phyloP scores from a whole-genome alignment of 345 rosid species.

The Ceriops tagal region DNA sequence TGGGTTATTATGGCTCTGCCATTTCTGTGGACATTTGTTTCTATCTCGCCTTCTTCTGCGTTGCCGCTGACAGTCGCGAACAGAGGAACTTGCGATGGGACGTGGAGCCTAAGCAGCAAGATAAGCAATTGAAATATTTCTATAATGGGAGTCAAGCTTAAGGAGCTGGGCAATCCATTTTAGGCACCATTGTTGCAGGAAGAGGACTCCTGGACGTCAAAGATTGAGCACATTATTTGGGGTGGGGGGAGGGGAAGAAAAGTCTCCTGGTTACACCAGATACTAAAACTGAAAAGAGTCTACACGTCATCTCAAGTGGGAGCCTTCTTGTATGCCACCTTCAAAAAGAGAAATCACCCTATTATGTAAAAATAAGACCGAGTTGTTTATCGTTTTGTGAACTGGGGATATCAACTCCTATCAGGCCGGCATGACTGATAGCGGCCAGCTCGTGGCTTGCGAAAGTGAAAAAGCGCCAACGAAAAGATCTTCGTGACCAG shows the following conservation, averaged over 20 bases:
- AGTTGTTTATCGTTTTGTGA: no score
- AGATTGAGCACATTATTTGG: not conserved
- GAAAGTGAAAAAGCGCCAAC: no score
- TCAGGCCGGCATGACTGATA: no score
- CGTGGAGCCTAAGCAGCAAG: slow-evolving; percentile 43
- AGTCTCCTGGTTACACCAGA: not conserved
- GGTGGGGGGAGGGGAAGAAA: not conserved
- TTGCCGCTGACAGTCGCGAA: slow-evolving; percentile 65
- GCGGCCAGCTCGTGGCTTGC: no score
- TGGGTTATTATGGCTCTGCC: not conserved
- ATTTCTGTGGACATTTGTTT: not conserved
- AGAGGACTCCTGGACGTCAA: not conserved
- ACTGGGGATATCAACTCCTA: no score
- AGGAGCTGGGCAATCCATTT: slow-evolving; percentile 1
- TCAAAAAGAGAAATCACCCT: no score
- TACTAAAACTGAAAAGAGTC: not conserved
- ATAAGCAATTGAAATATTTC: slow-evolving; percentile 66
- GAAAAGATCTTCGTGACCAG: no score
- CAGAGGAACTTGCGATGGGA: slow-evolving; percentile 30
- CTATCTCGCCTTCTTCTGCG: not conserved
- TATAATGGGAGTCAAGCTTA: slow-evolving; percentile 57
- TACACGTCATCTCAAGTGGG: not conserved
- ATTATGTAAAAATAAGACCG: no score
- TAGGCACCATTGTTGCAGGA: not conserved
- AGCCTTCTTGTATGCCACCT: not conserved